Evolutionary conservation across 345 rosid species (phyloP), one percentile per base, ranked within the genome.

Genomic region (Brassica carinata): DNA sequence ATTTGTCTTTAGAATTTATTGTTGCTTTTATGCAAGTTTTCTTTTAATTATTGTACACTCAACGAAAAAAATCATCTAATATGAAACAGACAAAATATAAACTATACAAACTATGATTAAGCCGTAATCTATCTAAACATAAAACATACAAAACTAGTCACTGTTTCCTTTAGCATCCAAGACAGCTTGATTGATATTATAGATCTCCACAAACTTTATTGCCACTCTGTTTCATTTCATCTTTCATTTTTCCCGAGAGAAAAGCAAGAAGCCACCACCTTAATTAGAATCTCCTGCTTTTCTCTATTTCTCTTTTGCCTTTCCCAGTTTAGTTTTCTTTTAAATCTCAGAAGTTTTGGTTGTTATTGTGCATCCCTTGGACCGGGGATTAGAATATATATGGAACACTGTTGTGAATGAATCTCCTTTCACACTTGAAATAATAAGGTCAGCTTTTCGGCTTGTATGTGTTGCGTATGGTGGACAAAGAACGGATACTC

Each of bases 201-300:
- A 75, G 55, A 48, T 48, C 67, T 64, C 23, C 55, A 70, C 55
- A 70, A 81, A 55, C 57, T 75, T 81, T 75, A 80, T 64, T 75
- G 80, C 80, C 76, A 64, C 67, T 70, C 76, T 70, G 76, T 70
- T 80, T 70, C 38, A 64, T 69, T 63, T 74, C 78, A 61, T 73
- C 69, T 79, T 79, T 64, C 1, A 63, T 53, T 80, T 27, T 75
- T 43, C 1, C 72, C 76, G 55, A 18, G 76, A 67, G 71, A 76
- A 81, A 53, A 81, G 83, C 79, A 69, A 75, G 75, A 75, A 69
- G 76, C 76, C 83, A 75, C 76, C 79, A 75, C 51, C 51, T 64
- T 75, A 70, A 1, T 53, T 53, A n/a, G 80, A 75, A 81, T 80
- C 80, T 63, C 65, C 38, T 75, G 67, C 76, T 71, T 75, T 79